Base-by-base conservation (phyloP, 495 filamentous ascomycete species). In the Geopyxis carbonaria region DNA sequence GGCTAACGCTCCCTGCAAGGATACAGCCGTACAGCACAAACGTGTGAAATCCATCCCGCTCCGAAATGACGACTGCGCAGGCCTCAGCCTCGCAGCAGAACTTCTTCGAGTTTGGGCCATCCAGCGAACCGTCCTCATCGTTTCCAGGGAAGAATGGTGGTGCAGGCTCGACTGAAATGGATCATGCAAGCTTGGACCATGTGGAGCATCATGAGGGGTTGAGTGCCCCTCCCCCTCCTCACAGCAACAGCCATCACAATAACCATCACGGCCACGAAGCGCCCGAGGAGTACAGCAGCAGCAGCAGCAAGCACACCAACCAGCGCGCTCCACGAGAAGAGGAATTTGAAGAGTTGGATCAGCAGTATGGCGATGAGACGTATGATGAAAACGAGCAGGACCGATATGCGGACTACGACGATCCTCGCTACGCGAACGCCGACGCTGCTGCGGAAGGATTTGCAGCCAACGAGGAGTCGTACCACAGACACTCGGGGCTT, bases 161-260 rank as follows among this genome's bases (percentile, higher is more conserved):
- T n/a, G 31, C 7, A 5, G 19, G 31, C 31, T n/a, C n/a, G n/a
- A n/a, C n/a, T n/a, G n/a, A n/a, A n/a, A n/a, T n/a, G n/a, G n/a
- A n/a, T n/a, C n/a, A n/a, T n/a, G n/a, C n/a, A n/a, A n/a, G n/a
- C n/a, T n/a, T n/a, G n/a, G n/a, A n/a, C n/a, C n/a, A n/a, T n/a
- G 31, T 10, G 21, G 15, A 36, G 10, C 9, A 36, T 22, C 18
- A 36, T 6, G 33, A 22, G 10, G 33, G 33, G 7, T 14, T 36
- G 33, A 36, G 33, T 36, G 33, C 33, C 4, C 33, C 33, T 22
- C 33, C 33, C 4, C 33, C 33, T 36, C 33, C 33, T 16, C 7
- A 15, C 47, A 49, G 43, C 47, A 50, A 35, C 39, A 50, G 22
- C 38, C 1, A n/a, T n/a, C 22, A 22, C 33, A 11, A 30, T 15